Evolutionary conservation across 2,329 filamentous ascomycete species (phyloP), one percentile per base, ranked within the genome.

Genomic region (Huntiella bhutanensis): DNA sequence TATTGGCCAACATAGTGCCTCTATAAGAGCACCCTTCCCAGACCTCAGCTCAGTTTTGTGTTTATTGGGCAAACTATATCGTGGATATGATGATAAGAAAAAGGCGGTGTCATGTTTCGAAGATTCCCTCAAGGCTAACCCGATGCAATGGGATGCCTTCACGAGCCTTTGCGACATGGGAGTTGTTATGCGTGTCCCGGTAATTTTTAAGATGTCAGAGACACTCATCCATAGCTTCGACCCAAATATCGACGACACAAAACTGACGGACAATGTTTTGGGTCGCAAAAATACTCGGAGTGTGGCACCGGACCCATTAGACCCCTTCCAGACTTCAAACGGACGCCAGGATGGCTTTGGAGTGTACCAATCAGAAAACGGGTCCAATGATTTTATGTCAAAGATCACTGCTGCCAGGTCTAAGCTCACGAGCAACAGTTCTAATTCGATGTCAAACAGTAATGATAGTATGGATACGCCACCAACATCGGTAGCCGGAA

Each of bases 131-230:
- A 92, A 87, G 62, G 61, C 78, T 46, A 98, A 96, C 56, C 87
- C 91, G 1, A 88, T 96, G 61, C 91, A 94, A 74, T 98, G 91
- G 91, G 91, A 98, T 66, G 87, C 88, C 0, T 96, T 96, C 56
- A 77, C 80, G 16, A 80, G 76, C 12, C 70, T 98, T 5, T 94
- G 87, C 58, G 86, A 95, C 57, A 83, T 75, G 77, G 83, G 84
- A 3, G 80, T 85, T 39, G 78, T 77, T 53, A 71, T 96, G 46
- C 77, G 82, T 47, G 77, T 91, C 7, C 73, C 78, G 19, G 94
- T 92, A 56, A 82, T 95, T 51, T 98, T 94, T 64, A 85, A 78
- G 58, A 64, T 81, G 54, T 84, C 72, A 50, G 71, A 75, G 15
- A 51, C 58, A 5, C 58, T 76, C 33, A 53, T 69, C 33, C 66